Percentiles rank a stretch among this genome's conserved stretches.
Conservation (phyloP, 1,284 basidiomycete genomes). For the Testicularia cyperi region DNA sequence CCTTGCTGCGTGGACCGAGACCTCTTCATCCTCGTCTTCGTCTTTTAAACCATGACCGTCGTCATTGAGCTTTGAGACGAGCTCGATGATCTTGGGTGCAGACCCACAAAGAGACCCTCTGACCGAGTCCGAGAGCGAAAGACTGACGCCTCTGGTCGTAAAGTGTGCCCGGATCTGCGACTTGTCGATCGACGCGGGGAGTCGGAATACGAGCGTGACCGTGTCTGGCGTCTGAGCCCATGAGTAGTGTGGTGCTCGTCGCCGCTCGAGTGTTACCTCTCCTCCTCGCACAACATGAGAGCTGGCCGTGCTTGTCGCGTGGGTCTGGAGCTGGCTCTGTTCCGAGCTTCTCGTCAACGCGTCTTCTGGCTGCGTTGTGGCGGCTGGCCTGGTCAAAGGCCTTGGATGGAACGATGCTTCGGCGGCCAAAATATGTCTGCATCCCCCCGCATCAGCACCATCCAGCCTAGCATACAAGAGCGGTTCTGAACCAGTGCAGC, state of each 20-base stretch:
- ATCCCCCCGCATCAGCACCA: too few relatives aligned
- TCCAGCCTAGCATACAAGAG: slow-evolving; percentile 16
- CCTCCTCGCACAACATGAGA: slow-evolving; percentile 28
- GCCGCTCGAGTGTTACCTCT: slow-evolving; percentile 4
- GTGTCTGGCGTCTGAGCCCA: slow-evolving; percentile 86
- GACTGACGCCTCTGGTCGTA: slow-evolving; percentile 68
- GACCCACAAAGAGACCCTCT: slow-evolving; percentile 50
- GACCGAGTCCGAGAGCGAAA: slow-evolving; percentile 69
- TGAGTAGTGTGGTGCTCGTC: slow-evolving; percentile 65
- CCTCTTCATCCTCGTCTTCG: slow-evolving; percentile 3
- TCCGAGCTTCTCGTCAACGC: too few relatives aligned
- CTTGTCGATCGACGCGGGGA: slow-evolving; percentile 66
- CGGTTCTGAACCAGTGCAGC: slow-evolving; percentile 26
- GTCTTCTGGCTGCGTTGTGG: too few relatives aligned
- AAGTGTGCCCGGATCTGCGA: slow-evolving; percentile 64
- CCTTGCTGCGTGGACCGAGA: slow-evolving; percentile 13
- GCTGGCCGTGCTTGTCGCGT: too few relatives aligned
- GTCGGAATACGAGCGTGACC: slow-evolving; percentile 76
- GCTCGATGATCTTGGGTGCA: slow-evolving; percentile 66
- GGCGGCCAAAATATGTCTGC: too few relatives aligned
- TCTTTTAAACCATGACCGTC: too few relatives aligned
- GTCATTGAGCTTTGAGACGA: too few relatives aligned
- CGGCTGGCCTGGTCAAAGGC: too few relatives aligned
- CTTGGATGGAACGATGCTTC: too few relatives aligned
- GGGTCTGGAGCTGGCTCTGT: too few relatives aligned